Evolutionary conservation across 495 filamentous ascomycete genomes (phyloP).

Genomic region (Sordaria brevicollis): DNA sequence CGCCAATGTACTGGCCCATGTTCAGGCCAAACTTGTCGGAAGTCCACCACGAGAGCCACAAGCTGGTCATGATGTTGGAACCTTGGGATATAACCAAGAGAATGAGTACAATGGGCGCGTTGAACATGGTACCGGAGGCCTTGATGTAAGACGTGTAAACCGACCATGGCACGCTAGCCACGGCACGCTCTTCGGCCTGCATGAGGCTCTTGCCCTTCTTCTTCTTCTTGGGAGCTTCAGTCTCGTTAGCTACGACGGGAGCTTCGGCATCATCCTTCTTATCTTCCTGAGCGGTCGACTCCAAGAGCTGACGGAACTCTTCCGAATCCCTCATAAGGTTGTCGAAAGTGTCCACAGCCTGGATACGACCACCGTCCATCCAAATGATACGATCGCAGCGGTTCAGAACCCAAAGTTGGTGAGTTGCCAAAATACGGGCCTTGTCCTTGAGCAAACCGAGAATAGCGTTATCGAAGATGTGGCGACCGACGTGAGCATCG

Average conservation of each 20-base stretch:
- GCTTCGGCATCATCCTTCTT: conserved; percentile 38
- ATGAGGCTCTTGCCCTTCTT: conserved; percentile 61
- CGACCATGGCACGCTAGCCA: conserved; percentile 70
- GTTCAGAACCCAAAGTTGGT: conserved; percentile 85
- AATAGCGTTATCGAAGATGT: conserved; percentile 95
- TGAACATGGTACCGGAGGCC: conserved; percentile 68
- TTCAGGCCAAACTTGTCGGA: conserved; percentile 57
- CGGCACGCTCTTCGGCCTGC: conserved; percentile 81
- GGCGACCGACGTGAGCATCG: conserved; percentile 79
- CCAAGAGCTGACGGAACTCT: conserved; percentile 72
- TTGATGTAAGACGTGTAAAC: conserved; percentile 73
- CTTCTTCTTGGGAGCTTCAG: conserved; percentile 47
- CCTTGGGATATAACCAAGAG: conserved; percentile 64
- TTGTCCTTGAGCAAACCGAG: conserved; percentile 81
- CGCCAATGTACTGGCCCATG: conserved; percentile 69
- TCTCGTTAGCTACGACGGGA: conserved; percentile 32
- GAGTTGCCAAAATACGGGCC: conserved; percentile 82
- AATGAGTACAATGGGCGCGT: conserved; percentile 52
- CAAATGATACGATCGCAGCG: conserved; percentile 86
- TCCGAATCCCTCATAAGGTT: conserved; percentile 69
- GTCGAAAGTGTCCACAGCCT: conserved; percentile 77
- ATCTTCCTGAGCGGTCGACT: conserved; percentile 67
- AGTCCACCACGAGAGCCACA: conserved; percentile 95
- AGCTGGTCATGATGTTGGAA: conserved; percentile 71
- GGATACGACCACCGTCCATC: conserved; percentile 77